These are phyloP conservation scores for Malania oleifera DNA, from an alignment of 164 flowering plant genomes.

Conservation along the genomic window DNA sequence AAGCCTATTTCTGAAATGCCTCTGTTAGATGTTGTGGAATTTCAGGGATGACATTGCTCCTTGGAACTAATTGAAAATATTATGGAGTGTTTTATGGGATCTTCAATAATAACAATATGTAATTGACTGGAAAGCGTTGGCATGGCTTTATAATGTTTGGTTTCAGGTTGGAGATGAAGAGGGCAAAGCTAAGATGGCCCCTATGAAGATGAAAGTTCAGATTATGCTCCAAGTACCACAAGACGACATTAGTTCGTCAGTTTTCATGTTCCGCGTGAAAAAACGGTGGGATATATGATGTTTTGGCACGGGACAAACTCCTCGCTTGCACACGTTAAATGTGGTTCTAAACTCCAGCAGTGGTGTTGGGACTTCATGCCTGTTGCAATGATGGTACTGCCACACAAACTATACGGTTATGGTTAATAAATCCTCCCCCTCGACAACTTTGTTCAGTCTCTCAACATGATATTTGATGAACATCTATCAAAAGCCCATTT, in stretches of 20 bases:
- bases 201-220: constrained; percentile 90
- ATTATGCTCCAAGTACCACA: constrained; percentile 97
- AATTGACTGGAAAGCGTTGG: no score
- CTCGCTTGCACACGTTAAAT: neutral
- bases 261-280: constrained; percentile 76
- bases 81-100: no score
- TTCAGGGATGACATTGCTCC: no score
- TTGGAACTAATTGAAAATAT: no score
- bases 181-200: constrained; percentile 73
- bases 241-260: constrained; percentile 62
- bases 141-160: neutral
- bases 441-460: no score
- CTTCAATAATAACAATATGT: no score
- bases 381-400: neutral
- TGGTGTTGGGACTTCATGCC: neutral
- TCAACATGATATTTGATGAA: no score
- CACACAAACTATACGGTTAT: no score
- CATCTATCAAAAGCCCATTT: no score
- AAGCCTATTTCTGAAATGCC: no score
- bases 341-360: neutral
- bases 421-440: no score
- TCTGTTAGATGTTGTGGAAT: no score
- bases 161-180: constrained; percentile 83
- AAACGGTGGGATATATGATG: constrained; percentile 85
- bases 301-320: neutral